phyloP scores from a whole-genome alignment of 2,329 filamentous ascomycete species.

The Ophiostoma ips region DNA sequence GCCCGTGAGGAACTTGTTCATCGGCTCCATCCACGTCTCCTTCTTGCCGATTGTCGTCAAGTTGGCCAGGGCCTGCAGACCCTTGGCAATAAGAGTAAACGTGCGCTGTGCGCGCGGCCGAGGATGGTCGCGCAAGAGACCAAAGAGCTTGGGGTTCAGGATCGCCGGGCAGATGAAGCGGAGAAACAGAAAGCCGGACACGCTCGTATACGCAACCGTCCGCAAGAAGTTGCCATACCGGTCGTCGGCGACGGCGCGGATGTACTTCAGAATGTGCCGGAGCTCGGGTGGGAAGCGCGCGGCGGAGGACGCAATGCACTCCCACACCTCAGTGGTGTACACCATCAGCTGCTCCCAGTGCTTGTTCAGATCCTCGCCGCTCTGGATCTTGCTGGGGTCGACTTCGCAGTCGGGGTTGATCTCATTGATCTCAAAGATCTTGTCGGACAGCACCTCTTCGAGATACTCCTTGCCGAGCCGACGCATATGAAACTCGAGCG shows the following conservation, averaged over 20 bases:
- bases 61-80: conserved; percentile 79
- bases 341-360: conserved; percentile 71
- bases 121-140: conserved; percentile 69
- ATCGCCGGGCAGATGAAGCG: conserved; percentile 96
- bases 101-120: conserved; percentile 72
- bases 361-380: conserved; percentile 56
- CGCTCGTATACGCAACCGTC: conserved; percentile 82
- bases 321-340: conserved; percentile 74
- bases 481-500: conserved; percentile 91
- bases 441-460: conserved; percentile 73
- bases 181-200: conserved; percentile 87
- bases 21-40: conserved; percentile 97
- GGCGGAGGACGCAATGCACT: conserved; percentile 63
- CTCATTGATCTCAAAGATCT: conserved; percentile 78
- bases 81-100: conserved; percentile 83
- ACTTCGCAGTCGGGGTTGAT: conserved; percentile 89
- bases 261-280: conserved; percentile 75
- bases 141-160: conserved; percentile 86
- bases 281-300: conserved; percentile 66
- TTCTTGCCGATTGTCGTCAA: conserved; percentile 85
- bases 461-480: conserved; percentile 85
- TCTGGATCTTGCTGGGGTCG: conserved; percentile 66
- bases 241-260: conserved; percentile 84
- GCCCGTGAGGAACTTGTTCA: conserved; percentile 73
- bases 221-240: conserved; percentile 86